Conservation (phyloP, 2,329 filamentous ascomycete species). For the Triangularia verruculosa region DNA sequence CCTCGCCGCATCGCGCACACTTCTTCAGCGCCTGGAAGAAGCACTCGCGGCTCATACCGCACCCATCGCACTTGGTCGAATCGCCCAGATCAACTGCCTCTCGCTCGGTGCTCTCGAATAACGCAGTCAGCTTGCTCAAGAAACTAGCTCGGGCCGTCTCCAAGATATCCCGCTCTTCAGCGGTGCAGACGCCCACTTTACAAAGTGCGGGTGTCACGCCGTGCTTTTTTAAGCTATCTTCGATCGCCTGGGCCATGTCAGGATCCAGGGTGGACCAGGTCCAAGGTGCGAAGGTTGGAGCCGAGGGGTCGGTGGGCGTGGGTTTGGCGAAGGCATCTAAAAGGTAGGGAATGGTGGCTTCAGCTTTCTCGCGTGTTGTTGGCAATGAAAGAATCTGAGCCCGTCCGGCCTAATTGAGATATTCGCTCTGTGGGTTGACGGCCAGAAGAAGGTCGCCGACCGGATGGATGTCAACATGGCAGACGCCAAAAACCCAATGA, state of each 20-base stretch:
- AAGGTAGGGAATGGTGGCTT: slow-evolving; percentile 10
- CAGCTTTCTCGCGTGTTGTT: slow-evolving; percentile 11
- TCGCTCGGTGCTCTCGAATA: background rate
- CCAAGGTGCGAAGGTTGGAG: slow-evolving; percentile 10
- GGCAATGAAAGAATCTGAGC: slow-evolving; percentile 7
- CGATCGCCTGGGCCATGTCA: slow-evolving; percentile 7
- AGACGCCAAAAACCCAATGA: slow-evolving; percentile 18
- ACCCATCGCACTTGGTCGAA: background rate
- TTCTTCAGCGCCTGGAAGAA: slow-evolving; percentile 6
- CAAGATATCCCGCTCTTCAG: slow-evolving; percentile 5
- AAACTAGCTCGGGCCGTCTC: slow-evolving; percentile 2
- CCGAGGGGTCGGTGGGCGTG: too few species aligned
- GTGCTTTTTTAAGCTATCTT: slow-evolving; percentile 10
- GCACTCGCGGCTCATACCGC: background rate
- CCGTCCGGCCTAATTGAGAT: background rate
- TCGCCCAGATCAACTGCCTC: background rate
- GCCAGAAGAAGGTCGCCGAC: slow-evolving; percentile 7
- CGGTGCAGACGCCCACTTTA: slow-evolving; percentile 16
- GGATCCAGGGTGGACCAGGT: slow-evolving; percentile 18
- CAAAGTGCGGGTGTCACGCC: slow-evolving; percentile 16
- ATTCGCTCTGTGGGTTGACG: background rate
- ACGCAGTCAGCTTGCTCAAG: background rate
- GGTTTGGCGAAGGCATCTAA: slow-evolving; percentile 8
- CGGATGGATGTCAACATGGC: slow-evolving; percentile 13
- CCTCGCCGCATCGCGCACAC: slow-evolving; percentile 6